phyloP scores from a whole-genome alignment of 2,329 filamentous ascomycete species.

The Talaromyces sp. region DNA sequence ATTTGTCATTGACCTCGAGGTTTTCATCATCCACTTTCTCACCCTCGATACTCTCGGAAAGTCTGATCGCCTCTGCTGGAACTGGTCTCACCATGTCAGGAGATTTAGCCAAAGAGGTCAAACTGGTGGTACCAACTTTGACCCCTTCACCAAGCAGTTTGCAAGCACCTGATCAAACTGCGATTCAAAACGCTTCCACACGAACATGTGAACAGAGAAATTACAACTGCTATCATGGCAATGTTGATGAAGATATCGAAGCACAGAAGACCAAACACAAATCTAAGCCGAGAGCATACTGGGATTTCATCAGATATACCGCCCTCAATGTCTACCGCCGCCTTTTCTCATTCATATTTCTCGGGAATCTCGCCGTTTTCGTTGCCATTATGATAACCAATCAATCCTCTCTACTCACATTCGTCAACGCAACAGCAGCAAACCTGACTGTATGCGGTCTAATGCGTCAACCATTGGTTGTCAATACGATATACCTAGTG shows the following conservation, averaged over 20 bases:
- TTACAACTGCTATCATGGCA: not conserved
- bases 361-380: constrained; percentile 38
- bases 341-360: constrained; percentile 42
- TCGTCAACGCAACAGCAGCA: constrained; percentile 44
- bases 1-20: not conserved
- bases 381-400: constrained; percentile 36
- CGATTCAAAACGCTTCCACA: not conserved
- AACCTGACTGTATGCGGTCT: constrained; percentile 49
- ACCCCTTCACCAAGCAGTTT: not conserved
- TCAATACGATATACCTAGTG: constrained; percentile 50
- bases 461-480: constrained; percentile 53
- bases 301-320: constrained; percentile 32
- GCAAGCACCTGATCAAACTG: not conserved
- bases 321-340: constrained; percentile 42
- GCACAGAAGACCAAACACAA: constrained; percentile 26
- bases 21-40: not conserved
- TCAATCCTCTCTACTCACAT: constrained; percentile 32
- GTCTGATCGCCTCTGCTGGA: not conserved
- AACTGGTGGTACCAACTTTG: not conserved
- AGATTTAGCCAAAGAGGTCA: not conserved
- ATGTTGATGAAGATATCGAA: constrained; percentile 18
- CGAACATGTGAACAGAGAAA: not conserved
- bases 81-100: not conserved
- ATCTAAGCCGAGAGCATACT: constrained; percentile 18
- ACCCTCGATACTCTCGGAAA: not conserved